Base-by-base conservation (phyloP, 495 filamentous ascomycete species). In the Extremus antarcticus region DNA sequence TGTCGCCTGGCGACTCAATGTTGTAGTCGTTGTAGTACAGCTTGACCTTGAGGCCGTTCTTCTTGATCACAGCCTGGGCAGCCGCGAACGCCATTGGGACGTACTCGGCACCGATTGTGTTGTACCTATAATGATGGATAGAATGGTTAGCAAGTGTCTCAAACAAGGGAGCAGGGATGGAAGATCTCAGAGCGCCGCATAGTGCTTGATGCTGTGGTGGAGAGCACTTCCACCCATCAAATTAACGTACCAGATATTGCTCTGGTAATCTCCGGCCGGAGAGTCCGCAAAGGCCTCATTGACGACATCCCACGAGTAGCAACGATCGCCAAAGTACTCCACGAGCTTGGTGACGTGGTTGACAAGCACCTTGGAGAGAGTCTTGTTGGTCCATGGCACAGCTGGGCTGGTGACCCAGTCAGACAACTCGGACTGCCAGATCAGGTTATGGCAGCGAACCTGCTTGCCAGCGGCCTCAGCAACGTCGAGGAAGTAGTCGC, bases 1-100 rank as follows among this genome's bases (percentile, higher is more conserved):
- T 83, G 62, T 69, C 61, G 22, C 72, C 71, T 39, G 74, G 69
- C 58, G 68, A 70, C 66, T 82, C 80, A 58, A 84, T 76, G 66
- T 78, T 78, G 71, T 82, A 83, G 70, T 84, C 80, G 69, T 87
- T 87, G 71, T 85, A 59, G 72, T 85, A 87, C 35, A 79, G 74
- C 64, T 77, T 78, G 21, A 68, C 69, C 47, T 59, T 25, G 21
- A 55, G 21, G 23, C 19, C 29, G 52, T 55, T 50, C 29, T 25
- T 57, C 3, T 71, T 71, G 58, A 78, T 72, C 55, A 73, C 77
- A 21, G 60, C 56, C 22, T 49, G 35, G 38, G 65, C 68, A 47
- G 64, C 62, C 43, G 58, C 46, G 57, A 68, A 71, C 0, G 68
- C 68, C 23, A 60, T 50, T 29, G 54, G 57, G 21, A 71, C 58